Base-by-base conservation (phyloP, 805 yeast species). In the Yarrowia phangngaensis region DNA sequence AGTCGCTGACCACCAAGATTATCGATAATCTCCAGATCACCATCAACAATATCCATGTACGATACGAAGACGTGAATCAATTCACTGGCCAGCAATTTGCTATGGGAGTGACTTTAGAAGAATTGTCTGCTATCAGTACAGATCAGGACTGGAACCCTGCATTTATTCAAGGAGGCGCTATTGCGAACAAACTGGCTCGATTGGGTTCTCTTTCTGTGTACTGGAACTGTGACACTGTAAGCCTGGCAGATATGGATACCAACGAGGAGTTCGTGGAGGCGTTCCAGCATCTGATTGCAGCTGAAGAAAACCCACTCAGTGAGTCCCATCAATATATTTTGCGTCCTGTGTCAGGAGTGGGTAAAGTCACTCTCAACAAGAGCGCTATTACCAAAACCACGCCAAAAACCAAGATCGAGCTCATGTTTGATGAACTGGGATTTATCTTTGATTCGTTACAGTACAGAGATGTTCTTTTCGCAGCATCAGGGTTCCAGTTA, bases 11-110 rank as follows among this genome's bases (percentile, higher is more conserved):
- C 6, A 84, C 96, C 1, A 94, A 94, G 63, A 82, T 92, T 55
- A 82, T 90, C 17, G 97, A 92, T 64, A 92, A 92, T 61, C 68
- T 94, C 47, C 98, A 92, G 64, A 75, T 92, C 9, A 84, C 95
- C 2, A 85, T 92, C 55, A 85, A 81, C 58, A 87, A 86, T 60
- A 92, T 92, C 54, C 99, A 92, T 64, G 64, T 92, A 15, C 73
- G 98, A 51, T 92, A 89, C 60, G 98, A 94, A 60, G 98, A 92
- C 65, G 69, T 74, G 6, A 70, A 75, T 31, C 58, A 56, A n/a
- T 45, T 45, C 31, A 73, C 78, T 4, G 80, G 95, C 0, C 82
- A 80, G 51, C 70, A 65, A 51, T 85, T 84, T 56, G 73, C 96
- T 0, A 66, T 88, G 28, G 99, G 99, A 4, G 57, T 87, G 13